These are phyloP conservation scores for Botrytis deweyae DNA, from an alignment of 2,329 filamentous ascomycete species.

Conservation along the genomic window DNA sequence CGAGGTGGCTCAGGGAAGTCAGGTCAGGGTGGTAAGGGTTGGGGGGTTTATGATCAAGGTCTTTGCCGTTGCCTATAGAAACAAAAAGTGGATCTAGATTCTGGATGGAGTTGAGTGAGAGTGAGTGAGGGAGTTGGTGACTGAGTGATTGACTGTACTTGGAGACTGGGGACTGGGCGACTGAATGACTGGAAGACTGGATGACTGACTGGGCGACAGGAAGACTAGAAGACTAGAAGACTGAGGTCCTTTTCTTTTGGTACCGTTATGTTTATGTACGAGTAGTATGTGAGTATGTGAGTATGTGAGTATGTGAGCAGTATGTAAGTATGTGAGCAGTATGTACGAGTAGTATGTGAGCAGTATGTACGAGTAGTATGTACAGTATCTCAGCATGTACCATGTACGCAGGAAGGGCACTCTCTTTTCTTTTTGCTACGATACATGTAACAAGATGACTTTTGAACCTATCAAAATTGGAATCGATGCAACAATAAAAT, in stretches of 20 bases:
- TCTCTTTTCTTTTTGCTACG: background rate
- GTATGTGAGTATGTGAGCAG: too few species aligned
- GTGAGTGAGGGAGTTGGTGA: background rate
- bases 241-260: background rate
- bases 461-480: background rate
- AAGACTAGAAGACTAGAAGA: background rate
- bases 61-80: slow-evolving; percentile 14
- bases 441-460: background rate
- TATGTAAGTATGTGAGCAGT: background rate
- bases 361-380: background rate
- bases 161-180: too few species aligned
- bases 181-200: background rate
- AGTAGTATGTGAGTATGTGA: background rate
- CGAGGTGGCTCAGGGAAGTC: background rate
- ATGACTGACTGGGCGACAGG: too few species aligned
- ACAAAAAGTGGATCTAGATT: slow-evolving; percentile 19
- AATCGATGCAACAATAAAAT: background rate
- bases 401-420: background rate
- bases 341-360: background rate
- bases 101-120: background rate
- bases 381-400: background rate
- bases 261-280: background rate
- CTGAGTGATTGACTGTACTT: background rate
- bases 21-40: background rate
- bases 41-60: slow-evolving; percentile 1